Conservation (phyloP, 495 filamentous ascomycete species). For the Aspergillus taichungensis region DNA sequence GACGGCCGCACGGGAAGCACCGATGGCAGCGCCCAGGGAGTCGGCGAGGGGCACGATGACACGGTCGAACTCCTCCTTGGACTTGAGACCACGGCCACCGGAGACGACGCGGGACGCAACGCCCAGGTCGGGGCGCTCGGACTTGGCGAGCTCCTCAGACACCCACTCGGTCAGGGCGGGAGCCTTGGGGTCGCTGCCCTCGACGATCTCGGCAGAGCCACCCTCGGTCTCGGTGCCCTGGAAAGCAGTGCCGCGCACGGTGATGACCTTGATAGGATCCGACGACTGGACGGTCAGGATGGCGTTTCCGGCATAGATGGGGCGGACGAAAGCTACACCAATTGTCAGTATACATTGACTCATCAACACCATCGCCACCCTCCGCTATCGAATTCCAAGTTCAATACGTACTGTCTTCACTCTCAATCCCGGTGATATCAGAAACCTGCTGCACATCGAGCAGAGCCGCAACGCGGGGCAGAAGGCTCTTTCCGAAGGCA, state of each 20-base stretch:
- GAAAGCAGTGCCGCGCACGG: constrained; percentile 89
- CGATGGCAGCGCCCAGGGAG: constrained; percentile 83
- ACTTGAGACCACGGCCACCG: constrained; percentile 89
- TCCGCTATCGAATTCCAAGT: background rate
- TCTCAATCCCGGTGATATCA: constrained; percentile 78
- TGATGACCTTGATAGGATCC: constrained; percentile 81
- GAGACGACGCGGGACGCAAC: constrained; percentile 85
- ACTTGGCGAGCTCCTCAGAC: constrained; percentile 85
- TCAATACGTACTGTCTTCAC: constrained; percentile 63
- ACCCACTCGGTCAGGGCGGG: constrained; percentile 75
- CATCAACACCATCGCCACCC: background rate
- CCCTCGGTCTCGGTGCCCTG: constrained; percentile 40
- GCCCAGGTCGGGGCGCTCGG: constrained; percentile 89
- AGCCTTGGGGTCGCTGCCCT: constrained; percentile 50
- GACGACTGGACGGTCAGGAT: constrained; percentile 92
- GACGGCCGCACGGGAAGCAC: constrained; percentile 88
- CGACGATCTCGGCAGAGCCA: constrained; percentile 38
- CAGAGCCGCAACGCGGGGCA: constrained; percentile 92
- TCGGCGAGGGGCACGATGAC: constrained; percentile 89
- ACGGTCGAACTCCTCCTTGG: constrained; percentile 91
- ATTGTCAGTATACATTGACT: constrained; percentile 10
- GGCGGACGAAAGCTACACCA: constrained; percentile 70
- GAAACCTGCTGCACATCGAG: constrained; percentile 89
- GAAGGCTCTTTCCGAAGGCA: constrained; percentile 90
- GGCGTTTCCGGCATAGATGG: constrained; percentile 96